These are phyloP conservation scores for Castanospermum australe DNA, from an alignment of 306 rosid genomes.

Conservation along the genomic window DNA sequence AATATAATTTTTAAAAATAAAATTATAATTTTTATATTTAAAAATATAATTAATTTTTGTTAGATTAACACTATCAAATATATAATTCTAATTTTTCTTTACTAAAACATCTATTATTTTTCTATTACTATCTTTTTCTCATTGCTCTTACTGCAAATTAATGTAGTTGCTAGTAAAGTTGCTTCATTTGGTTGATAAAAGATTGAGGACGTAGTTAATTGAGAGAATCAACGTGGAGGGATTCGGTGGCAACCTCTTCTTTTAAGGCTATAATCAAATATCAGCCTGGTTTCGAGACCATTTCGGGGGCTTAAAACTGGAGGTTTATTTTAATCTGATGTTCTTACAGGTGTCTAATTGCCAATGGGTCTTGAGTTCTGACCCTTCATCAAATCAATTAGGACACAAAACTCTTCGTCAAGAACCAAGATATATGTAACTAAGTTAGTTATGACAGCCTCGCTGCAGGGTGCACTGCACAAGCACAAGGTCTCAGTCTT, in stretches of 20 bases:
- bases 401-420: too few relatives aligned
- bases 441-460: constrained; percentile 18
- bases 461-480: neutral
- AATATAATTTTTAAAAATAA: too few relatives aligned
- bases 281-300: neutral
- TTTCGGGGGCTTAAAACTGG: neutral
- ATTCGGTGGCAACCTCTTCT: constrained; percentile 18
- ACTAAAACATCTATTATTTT: neutral
- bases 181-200: constrained; percentile 30
- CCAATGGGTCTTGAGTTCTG: constrained; percentile 4
- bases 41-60: too few relatives aligned
- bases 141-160: neutral
- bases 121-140: neutral
- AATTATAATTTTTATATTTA: too few relatives aligned
- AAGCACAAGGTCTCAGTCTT: neutral
- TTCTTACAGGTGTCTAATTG: constrained; percentile 8
- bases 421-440: neutral
- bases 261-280: constrained; percentile 20
- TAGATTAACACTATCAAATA: too few relatives aligned
- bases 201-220: constrained; percentile 24
- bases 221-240: constrained; percentile 20
- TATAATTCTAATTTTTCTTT: neutral
- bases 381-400: neutral
- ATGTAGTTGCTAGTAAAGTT: neutral
- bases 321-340: neutral